These are phyloP conservation scores for Bolboschoenoplectus hybrid DNA, from an alignment of 202 grass and related monocot species.

Conservation along the genomic window DNA sequence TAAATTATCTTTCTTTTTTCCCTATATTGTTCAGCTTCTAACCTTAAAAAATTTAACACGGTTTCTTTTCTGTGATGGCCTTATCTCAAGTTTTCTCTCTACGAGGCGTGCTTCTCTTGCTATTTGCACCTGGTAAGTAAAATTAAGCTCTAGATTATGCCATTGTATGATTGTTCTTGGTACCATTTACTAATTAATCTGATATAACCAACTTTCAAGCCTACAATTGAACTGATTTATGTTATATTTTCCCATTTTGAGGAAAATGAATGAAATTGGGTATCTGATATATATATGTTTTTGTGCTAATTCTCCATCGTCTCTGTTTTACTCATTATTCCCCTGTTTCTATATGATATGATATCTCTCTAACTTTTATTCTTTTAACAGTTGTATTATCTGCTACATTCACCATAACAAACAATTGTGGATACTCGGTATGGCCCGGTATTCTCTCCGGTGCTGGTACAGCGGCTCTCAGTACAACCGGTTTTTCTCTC, in stretches of 20 bases:
- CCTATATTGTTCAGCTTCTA: background rate
- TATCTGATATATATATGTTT: background rate
- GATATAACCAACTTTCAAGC: background rate
- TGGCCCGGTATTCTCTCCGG: conserved; percentile 66
- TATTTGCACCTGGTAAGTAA: conserved; percentile 25
- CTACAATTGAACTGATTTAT: background rate
- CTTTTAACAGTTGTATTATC: conserved; percentile 25
- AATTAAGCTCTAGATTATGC: background rate
- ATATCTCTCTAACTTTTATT: background rate
- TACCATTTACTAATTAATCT: background rate
- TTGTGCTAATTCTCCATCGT: no score
- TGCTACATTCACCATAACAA: conserved; percentile 59
- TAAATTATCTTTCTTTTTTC: background rate
- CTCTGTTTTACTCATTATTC: background rate
- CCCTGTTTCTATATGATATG: background rate
- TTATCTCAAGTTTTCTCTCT: conserved; percentile 4
- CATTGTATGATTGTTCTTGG: background rate
- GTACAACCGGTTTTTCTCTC: conserved; percentile 58
- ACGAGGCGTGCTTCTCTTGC: background rate
- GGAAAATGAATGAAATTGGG: background rate
- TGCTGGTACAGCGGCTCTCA: conserved; percentile 49
- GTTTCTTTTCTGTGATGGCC: conserved; percentile 16
- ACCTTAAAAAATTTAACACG: background rate
- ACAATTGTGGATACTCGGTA: conserved; percentile 60
- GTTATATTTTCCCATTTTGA: background rate